Conservation (phyloP, 2,329 filamentous ascomycete species). For the Colletotrichum sp. region DNA sequence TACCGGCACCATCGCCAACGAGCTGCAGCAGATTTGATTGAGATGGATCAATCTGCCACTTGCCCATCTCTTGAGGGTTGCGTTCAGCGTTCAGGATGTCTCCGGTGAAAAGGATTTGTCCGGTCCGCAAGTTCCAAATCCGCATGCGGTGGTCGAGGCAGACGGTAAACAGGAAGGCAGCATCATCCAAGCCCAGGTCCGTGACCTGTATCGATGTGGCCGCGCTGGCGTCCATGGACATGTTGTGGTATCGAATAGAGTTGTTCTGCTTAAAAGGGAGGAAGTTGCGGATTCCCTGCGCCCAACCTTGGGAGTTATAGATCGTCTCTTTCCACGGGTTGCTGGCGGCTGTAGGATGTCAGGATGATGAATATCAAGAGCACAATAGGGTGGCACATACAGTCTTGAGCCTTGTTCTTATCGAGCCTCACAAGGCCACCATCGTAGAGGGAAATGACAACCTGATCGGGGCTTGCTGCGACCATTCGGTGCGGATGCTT, state of each 20-base stretch:
- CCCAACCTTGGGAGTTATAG: constrained; percentile 77
- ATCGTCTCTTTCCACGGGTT: constrained; percentile 73
- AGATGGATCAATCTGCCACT: constrained; percentile 79
- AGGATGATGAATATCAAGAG: constrained; percentile 1
- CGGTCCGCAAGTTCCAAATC: constrained; percentile 87
- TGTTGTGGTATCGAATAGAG: constrained; percentile 67
- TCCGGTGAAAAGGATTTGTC: constrained; percentile 75
- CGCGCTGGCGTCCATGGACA: constrained; percentile 70
- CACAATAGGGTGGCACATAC: constrained; percentile 38
- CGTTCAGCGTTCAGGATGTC: constrained; percentile 77
- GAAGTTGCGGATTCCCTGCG: constrained; percentile 68
- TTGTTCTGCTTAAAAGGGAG: constrained; percentile 70
- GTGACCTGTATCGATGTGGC: constrained; percentile 67
- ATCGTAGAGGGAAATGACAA: constrained; percentile 83
- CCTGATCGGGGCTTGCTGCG: constrained; percentile 73
- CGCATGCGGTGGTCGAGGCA: constrained; percentile 89
- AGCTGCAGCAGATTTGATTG: constrained; percentile 80
- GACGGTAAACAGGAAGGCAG: constrained; percentile 73
- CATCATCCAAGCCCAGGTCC: constrained; percentile 53
- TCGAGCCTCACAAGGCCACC: constrained; percentile 77
- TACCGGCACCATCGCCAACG: constrained; percentile 61
- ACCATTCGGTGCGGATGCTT: constrained; percentile 82
- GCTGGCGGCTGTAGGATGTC: constrained; percentile 30
- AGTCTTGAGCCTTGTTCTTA: constrained; percentile 53
- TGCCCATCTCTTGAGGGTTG: constrained; percentile 71